A percentile compares a stretch with the other conserved stretches of the same genome.
Evolutionary conservation across 352 stramenopile species (phyloP).

Genomic region (Globisporangium nagaii): DNA sequence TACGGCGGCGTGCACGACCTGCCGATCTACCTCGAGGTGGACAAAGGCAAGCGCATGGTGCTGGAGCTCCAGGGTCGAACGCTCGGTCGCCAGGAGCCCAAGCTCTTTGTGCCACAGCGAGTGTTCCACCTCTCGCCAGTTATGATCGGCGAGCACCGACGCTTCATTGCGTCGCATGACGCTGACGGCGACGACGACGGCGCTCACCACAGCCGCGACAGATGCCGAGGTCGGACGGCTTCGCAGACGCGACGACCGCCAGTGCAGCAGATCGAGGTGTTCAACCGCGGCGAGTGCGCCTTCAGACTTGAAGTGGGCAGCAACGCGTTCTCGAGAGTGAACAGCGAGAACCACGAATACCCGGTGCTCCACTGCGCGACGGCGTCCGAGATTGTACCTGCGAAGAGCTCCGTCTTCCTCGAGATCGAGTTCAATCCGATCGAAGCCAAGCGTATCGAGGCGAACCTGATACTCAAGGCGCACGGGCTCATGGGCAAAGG

Average conservation of each 20-base stretch:
- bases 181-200: no score
- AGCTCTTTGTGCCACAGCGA: constrained; percentile 57
- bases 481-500: constrained; percentile 60
- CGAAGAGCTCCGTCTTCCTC: constrained; percentile 53
- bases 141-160: constrained; percentile 63
- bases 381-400: constrained; percentile 51
- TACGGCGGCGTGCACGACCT: constrained; percentile 86
- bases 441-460: constrained; percentile 43
- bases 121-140: constrained; percentile 63
- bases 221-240: no score
- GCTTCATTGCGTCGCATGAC: background rate
- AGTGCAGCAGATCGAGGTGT: constrained; percentile 70
- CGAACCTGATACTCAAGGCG: constrained; percentile 54
- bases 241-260: constrained; percentile 18
- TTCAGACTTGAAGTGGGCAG: constrained; percentile 62
- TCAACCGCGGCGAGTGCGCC: constrained; percentile 67
- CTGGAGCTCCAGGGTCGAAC: constrained; percentile 83
- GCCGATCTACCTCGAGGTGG: constrained; percentile 80
- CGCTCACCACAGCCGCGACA: no score
- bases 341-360: constrained; percentile 44
- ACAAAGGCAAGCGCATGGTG: constrained; percentile 87
- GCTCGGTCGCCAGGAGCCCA: constrained; percentile 50
- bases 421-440: constrained; percentile 79
- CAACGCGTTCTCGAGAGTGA: constrained; percentile 48
- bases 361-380: constrained; percentile 47